A percentile compares a stretch with the other conserved stretches of the same genome.
phyloP scores from a whole-genome alignment of 2,329 filamentous ascomycete genomes.

The Ceratocystis smalleyi region DNA sequence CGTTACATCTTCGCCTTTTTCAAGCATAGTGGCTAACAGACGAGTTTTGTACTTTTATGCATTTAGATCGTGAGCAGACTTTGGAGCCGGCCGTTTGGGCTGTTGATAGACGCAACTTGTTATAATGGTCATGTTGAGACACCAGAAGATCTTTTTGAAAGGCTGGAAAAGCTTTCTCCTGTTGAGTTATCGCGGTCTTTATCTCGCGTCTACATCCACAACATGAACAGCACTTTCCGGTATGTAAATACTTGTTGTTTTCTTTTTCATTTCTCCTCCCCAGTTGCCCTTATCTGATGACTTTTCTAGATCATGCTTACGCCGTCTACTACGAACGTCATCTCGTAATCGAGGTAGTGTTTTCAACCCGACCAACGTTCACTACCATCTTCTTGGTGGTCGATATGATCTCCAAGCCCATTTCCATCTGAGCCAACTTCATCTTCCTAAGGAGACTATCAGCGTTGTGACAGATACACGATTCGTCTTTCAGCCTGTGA shows the following conservation, averaged over 20 bases:
- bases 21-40: not conserved
- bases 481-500: slow-evolving; percentile 50
- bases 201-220: slow-evolving; percentile 51
- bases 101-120: slow-evolving; percentile 54
- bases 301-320: slow-evolving; percentile 41
- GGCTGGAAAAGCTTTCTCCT: slow-evolving; percentile 46
- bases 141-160: slow-evolving; percentile 49
- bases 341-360: slow-evolving; percentile 44
- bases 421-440: slow-evolving; percentile 50
- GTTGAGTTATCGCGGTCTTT: slow-evolving; percentile 44
- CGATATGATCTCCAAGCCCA: slow-evolving; percentile 49
- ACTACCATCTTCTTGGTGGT: slow-evolving; percentile 50
- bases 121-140: slow-evolving; percentile 53
- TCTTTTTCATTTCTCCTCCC: not conserved
- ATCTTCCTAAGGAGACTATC: slow-evolving; percentile 54
- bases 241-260: slow-evolving; percentile 21
- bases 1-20: not conserved
- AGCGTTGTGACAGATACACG: slow-evolving; percentile 51
- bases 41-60: not conserved
- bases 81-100: slow-evolving; percentile 53
- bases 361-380: slow-evolving; percentile 49
- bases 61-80: slow-evolving; percentile 49
- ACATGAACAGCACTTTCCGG: slow-evolving; percentile 57
- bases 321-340: slow-evolving; percentile 45
- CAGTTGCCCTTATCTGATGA: not conserved